Evolutionary conservation across 2,329 filamentous ascomycete genomes (phyloP), one percentile per base, ranked within the genome.

Genomic region (Pseudogymnoascus sp.): DNA sequence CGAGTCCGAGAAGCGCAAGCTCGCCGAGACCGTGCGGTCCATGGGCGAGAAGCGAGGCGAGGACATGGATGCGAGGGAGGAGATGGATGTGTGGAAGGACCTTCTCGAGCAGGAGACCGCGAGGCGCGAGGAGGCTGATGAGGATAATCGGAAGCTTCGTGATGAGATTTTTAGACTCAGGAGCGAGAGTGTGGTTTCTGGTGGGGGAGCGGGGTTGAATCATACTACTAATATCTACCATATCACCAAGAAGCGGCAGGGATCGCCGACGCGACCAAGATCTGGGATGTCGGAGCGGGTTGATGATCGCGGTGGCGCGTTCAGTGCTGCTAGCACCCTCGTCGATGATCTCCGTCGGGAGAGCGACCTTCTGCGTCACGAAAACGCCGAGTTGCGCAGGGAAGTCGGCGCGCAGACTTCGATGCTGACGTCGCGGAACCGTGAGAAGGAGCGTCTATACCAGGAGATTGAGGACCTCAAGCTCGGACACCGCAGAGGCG

Each of bases 381-480:
- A 97, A 72, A 97, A 97, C 70, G 91, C 91, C 2, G 93, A 97
- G 73, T 77, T 99, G 34, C 86, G 93, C 62, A 89, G 93, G 62
- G 93, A 97, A 75, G 90, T 97, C 31, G 91, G 93, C 66, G 95
- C 95, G 2, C 95, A 99, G 74, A 96, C 93, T 0, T 97, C 93
- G 0, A 97, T 99, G 91, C 83, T 99, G 36, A 97, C 93, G 1
- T 97, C 95, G 37, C 85, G 95, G 23, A 97, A 97, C 72, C 89
- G 92, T 25, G 95, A 99, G 73, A 96, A 96, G 73, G 93, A 97
- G 73, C 86, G 92, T 4, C 81, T 99, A 7, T 96, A 97, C 74
- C 91, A 96, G 73, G 93, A 99, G 74, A 97, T 97, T 66, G 95
- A 99, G 76, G 93, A 97, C 66, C 81, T 99, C 66, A 99, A 97